Conservation (phyloP, 139 green algal genomes). For the Chlorella ohadii region DNA sequence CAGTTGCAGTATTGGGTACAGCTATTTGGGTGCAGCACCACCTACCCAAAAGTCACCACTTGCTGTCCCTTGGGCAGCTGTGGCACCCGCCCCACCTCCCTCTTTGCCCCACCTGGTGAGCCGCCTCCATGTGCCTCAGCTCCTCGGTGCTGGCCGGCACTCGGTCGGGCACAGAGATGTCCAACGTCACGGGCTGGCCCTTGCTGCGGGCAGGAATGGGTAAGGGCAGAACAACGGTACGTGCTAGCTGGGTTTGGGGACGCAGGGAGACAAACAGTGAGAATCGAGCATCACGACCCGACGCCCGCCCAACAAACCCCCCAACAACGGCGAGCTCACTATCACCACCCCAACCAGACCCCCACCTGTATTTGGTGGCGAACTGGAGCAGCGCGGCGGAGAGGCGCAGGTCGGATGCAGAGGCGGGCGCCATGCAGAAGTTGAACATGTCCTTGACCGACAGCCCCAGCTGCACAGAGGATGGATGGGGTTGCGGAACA, state of each 20-base stretch:
- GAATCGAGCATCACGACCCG: no score
- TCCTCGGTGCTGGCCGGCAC: slow-evolving; percentile 41
- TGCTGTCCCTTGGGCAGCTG: no score
- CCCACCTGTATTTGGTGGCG: slow-evolving; percentile 45
- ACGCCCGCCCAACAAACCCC: no score
- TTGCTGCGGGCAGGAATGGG: slow-evolving; percentile 9
- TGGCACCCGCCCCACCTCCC: neutral
- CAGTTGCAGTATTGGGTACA: no score
- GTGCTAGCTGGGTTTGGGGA: no score
- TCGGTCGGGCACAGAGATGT: slow-evolving; percentile 19
- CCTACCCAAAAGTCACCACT: no score
- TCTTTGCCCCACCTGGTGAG: slow-evolving; percentile 35
- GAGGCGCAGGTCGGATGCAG: slow-evolving; percentile 35
- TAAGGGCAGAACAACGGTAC: no score
- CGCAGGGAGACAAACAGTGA: no score
- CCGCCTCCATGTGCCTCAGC: slow-evolving; percentile 52
- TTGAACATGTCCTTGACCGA: slow-evolving; percentile 54
- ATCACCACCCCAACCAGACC: no score
- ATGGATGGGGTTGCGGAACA: no score
- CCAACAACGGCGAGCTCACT: no score
- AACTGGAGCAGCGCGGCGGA: slow-evolving; percentile 52
- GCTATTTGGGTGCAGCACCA: neutral
- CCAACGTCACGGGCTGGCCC: slow-evolving; percentile 34
- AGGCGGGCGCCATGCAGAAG: slow-evolving; percentile 58
- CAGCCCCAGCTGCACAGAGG: slow-evolving; percentile 32